phyloP scores from a whole-genome alignment of 345 rosid species.

The Moringa oleifera region DNA sequence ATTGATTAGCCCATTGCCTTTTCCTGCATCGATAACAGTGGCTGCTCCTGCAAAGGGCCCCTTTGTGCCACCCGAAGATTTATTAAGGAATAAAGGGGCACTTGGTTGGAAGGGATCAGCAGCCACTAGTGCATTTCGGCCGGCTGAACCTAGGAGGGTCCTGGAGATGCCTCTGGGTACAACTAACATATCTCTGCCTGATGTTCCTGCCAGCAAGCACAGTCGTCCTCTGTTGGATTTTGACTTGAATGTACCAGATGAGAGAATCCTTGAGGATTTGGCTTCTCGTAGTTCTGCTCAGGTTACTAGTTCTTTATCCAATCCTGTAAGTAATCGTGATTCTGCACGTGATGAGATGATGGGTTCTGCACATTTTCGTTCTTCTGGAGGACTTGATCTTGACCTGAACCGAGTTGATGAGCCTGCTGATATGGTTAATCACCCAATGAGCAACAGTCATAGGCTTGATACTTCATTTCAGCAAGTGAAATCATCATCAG shows the following conservation, averaged over 20 bases:
- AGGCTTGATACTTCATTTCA: conserved; percentile 35
- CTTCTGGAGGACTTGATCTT: conserved; percentile 71
- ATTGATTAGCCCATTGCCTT: conserved; percentile 32
- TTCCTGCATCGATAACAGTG: conserved; percentile 62
- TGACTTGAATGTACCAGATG: conserved; percentile 85
- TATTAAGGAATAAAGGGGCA: conserved; percentile 54
- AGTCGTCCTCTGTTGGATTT: conserved; percentile 54
- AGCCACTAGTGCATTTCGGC: conserved; percentile 97
- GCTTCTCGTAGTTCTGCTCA: conserved; percentile 36
- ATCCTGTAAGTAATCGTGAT: conserved; percentile 24
- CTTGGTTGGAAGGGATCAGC: conserved; percentile 99
- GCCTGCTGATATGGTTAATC: conserved; percentile 38
- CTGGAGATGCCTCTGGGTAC: conserved; percentile 37
- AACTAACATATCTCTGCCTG: conserved; percentile 23
- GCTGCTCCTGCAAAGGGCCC: conserved; percentile 88
- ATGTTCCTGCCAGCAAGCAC: conserved; percentile 38
- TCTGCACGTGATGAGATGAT: conserved; percentile 20
- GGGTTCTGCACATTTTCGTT: conserved; percentile 30
- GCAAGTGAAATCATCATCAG: conserved; percentile 28
- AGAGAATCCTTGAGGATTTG: conserved; percentile 70
- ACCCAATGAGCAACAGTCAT: conserved; percentile 26
- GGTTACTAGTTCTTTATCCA: conserved; percentile 26
- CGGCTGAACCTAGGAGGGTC: conserved; percentile 79
- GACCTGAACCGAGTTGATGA: conserved; percentile 80
- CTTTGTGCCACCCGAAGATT: conserved; percentile 76